Base-by-base conservation (phyloP, 108 stramenopile species). In the Aureococcus anophagefferens region DNA sequence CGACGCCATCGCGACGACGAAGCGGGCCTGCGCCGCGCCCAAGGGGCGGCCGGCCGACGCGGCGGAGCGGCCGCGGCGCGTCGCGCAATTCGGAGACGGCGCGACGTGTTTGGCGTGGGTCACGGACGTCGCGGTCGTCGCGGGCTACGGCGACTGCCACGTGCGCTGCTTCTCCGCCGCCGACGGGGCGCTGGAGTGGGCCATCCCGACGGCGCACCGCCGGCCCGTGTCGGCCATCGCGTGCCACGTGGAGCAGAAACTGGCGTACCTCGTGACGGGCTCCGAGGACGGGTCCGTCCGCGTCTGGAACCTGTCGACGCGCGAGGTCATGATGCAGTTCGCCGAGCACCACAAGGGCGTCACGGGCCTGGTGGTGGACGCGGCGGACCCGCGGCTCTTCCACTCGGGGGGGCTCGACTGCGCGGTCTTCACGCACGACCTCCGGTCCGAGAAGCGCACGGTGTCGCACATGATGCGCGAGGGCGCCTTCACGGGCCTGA, bases 341-440 rank as follows among this genome's bases (percentile, higher is more conserved):
- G 63, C 68, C 13, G 84, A 83, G 68, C 84, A 85, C 62, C 64
- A 40, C 37, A 67, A 69, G 46, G 68, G 72, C 16, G 81, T 84
- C 37, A 37, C 44, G 11, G 44, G 62, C 46, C 63, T 84, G 4
- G 30, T 73, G 18, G 67, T 82, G 13, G 84, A 85, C 40, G 72
- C 72, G 11, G 46, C 32, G 29, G 33, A 59, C 18, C 80, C 83
- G 25, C 46, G 72, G 35, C 45, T 83, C 28, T 64, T 85, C 33
- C 83, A 85, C 72, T 73, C 70, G 35, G 67, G 33, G 9, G 76
- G 78, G 18, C 44, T 9, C 30, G 84, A 85, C 72, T 66, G 82
- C 37, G 77, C 80, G 13, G 71, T 80, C 21, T 59, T 85, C 30
- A 72, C 83, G 7, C 82, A 76, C 69, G 84, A 85, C 63, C 67